Percentiles rank a stretch among this genome's conserved stretches.
These are phyloP conservation scores for Trichoderma asperellum DNA, from an alignment of 2,329 filamentous ascomycete species.

Conservation along the genomic window DNA sequence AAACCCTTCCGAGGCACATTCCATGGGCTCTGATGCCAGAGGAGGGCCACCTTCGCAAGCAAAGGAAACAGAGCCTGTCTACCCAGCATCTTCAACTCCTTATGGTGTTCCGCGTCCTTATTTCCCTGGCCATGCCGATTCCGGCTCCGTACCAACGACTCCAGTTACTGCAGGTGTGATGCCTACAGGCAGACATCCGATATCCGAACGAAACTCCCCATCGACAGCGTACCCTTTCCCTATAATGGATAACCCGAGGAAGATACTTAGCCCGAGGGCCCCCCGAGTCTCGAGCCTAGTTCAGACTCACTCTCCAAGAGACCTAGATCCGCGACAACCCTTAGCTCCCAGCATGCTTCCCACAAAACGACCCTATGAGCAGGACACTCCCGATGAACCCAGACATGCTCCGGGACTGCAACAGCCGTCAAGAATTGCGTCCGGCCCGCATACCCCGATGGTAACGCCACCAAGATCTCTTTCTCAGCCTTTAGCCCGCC, in stretches of 20 bases:
- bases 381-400: conserved; percentile 36
- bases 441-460: conserved; percentile 32
- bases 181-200: conserved; percentile 37
- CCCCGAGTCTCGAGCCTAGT: conserved; percentile 39
- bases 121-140: conserved; percentile 37
- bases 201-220: conserved; percentile 42
- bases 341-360: conserved; percentile 36
- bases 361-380: conserved; percentile 42
- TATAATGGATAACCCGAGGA: conserved; percentile 37
- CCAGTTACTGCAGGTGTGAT: conserved; percentile 37
- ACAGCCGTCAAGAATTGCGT: conserved; percentile 35
- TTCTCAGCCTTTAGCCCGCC: conserved; percentile 42
- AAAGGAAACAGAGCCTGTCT: conserved; percentile 32
- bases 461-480: conserved; percentile 41
- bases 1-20: conserved; percentile 43
- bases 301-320: conserved; percentile 34
- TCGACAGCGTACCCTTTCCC: conserved; percentile 40
- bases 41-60: conserved; percentile 30
- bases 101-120: conserved; percentile 36
- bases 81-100: conserved; percentile 32
- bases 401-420: conserved; percentile 37
- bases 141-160: conserved; percentile 43
- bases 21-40: conserved; percentile 31
- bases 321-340: conserved; percentile 34
- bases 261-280: conserved; percentile 40